These are phyloP conservation scores for Tolypocladium ovalisporum DNA, from an alignment of 2,329 filamentous ascomycete genomes.

Conservation along the genomic window DNA sequence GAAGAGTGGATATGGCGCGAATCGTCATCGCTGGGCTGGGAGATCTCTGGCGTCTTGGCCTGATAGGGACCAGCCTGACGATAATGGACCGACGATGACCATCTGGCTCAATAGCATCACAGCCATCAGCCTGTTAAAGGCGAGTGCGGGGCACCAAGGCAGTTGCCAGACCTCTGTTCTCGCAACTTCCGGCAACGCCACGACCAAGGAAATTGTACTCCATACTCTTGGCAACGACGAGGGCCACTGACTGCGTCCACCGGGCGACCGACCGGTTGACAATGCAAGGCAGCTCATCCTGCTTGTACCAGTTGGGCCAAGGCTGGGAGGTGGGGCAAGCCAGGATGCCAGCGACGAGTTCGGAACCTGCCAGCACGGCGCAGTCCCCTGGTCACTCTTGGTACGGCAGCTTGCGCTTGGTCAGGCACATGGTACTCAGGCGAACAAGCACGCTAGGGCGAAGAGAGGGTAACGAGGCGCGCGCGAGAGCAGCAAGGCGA, in stretches of 20 bases:
- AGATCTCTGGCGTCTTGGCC: not conserved
- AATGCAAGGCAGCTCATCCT: not conserved
- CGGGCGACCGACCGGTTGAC: not conserved
- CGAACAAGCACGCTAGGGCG: not conserved
- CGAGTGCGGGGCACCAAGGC: not conserved
- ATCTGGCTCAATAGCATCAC: not conserved
- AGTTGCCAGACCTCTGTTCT: not conserved
- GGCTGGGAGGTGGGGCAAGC: not conserved
- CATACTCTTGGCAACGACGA: not conserved
- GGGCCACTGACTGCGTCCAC: not conserved
- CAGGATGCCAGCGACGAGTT: not conserved
- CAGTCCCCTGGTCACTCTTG: not conserved
- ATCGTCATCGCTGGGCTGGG: not conserved
- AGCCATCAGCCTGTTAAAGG: not conserved
- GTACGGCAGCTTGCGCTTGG: not conserved
- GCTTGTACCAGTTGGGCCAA: not conserved
- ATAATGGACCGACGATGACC: not conserved
- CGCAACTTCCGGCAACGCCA: not conserved
- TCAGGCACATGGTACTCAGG: constrained; percentile 1
- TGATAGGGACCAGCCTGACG: not conserved
- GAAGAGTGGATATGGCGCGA: not conserved
- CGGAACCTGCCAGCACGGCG: constrained; percentile 2
- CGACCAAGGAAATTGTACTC: not conserved
- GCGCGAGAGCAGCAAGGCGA: not conserved
- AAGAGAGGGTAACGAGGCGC: not conserved